Base-by-base conservation (phyloP, 768 basidiomycete genomes). In the Lactarius evosmus region DNA sequence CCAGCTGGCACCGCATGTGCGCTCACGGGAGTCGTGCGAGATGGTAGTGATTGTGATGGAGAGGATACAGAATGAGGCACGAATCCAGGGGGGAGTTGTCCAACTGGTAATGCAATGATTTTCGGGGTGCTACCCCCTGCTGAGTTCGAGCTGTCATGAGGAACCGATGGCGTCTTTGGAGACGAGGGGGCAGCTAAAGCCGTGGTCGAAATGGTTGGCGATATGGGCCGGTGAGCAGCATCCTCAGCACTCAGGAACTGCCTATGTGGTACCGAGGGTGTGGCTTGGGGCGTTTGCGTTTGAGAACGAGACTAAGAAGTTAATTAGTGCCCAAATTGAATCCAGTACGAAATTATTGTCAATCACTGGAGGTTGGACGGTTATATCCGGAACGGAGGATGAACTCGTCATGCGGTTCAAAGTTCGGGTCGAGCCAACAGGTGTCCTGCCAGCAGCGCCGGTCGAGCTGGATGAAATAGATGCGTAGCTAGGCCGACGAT, bases 221-320 rank as follows among this genome's bases (percentile, higher is more conserved):
- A 57, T 16, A 50, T 7, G 1, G 61, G 62, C 33, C 62, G 41
- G 30, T 68, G 29, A 11, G 58, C 41, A 1, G 65, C 66, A 53
- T 69, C 59, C n/a, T 69, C 66, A 9, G 63, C 57, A 49, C 60
- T 69, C 25, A 69, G 52, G 38, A 63, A 61, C 16, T 32, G 30
- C n/a, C 63, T 11, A 29, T 40, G 59, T 4, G 33, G 22, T 12
- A n/a, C n/a, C 49, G 33, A 19, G 25, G 66, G 68, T 16, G 66
- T 64, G 46, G 51, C 59, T 49, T 67, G 66, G 14, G 66, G 66
- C 3, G 68, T 69, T 50, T 67, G 66, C n/a, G 68, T 64, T n/a
- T 54, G 56, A 36, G 62, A 34, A 33, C 67, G 67, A 34, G 67
- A 68, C 67, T 68, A 30, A n/a, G 19, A 27, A 2, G 16, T 17